These are phyloP conservation scores for Populus trichocarpa DNA, from an alignment of 441 rosid genomes.

Conservation along the genomic window DNA sequence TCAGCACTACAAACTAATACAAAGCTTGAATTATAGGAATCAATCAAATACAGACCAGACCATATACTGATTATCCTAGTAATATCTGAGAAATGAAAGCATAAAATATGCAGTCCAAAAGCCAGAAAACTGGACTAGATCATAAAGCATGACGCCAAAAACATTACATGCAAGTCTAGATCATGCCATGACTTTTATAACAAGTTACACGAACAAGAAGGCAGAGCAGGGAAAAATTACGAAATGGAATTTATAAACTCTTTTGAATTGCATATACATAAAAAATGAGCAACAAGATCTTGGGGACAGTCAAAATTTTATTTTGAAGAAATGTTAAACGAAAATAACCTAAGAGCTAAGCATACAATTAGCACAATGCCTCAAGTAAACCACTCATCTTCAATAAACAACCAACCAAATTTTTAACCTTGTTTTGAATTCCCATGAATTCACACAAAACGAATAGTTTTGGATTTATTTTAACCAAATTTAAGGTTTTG, in stretches of 20 bases:
- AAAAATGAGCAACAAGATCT: background rate
- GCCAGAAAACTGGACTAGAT: background rate
- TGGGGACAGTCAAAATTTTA: background rate
- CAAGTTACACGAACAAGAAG: background rate
- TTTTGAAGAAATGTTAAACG: background rate
- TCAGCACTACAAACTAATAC: conserved; percentile 2
- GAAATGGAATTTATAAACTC: background rate
- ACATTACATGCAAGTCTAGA: background rate
- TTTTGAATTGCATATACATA: background rate
- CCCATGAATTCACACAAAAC: too few relatives aligned
- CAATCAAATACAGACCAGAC: background rate
- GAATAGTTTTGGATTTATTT: too few relatives aligned
- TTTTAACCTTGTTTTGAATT: too few relatives aligned
- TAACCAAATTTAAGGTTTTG: too few relatives aligned
- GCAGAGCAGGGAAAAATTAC: background rate
- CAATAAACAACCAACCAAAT: too few relatives aligned
- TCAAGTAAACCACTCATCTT: background rate
- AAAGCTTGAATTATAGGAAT: conserved; percentile 1
- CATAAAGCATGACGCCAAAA: background rate
- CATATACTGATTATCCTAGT: background rate
- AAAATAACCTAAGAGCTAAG: too few relatives aligned
- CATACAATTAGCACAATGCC: too few relatives aligned
- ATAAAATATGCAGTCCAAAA: background rate
- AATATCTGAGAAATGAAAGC: background rate
- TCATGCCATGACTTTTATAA: background rate